Evolutionary conservation across 169 alveolate genomes (phyloP).

Genomic region (Cryptosporidium andersoni): DNA sequence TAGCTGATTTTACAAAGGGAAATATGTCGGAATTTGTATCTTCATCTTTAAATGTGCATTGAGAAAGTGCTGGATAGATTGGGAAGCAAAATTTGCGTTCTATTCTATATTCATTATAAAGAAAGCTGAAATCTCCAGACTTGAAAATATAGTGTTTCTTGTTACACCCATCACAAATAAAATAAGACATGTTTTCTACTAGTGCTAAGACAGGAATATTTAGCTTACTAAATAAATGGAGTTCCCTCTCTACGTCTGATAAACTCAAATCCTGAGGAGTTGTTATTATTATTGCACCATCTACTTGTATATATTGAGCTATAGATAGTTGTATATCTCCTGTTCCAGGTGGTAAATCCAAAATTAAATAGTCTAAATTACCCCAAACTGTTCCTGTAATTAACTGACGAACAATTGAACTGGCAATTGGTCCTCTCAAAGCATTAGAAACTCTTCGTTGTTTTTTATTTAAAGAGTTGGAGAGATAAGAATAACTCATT

Average conservation of each 20-base stretch:
- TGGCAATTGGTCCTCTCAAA: constrained; percentile 95
- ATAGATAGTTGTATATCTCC: constrained; percentile 97
- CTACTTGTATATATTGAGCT: constrained; percentile 88
- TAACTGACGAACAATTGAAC: constrained; percentile 90
- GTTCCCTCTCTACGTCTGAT: constrained; percentile 93
- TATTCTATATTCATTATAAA: constrained; percentile 82
- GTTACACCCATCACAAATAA: constrained; percentile 88
- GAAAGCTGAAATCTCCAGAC: constrained; percentile 81
- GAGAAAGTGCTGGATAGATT: constrained; percentile 79
- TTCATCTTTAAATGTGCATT: constrained; percentile 72
- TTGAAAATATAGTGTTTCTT: constrained; percentile 88
- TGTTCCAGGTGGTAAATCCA: constrained; percentile 99
- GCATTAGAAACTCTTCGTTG: constrained; percentile 72
- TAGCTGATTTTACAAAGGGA: constrained; percentile 85
- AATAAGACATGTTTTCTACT: constrained; percentile 96
- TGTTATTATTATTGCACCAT: constrained; percentile 93
- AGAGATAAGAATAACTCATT: constrained; percentile 82
- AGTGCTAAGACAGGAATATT: constrained; percentile 91
- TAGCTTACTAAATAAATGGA: constrained; percentile 90
- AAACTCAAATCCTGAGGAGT: constrained; percentile 92
- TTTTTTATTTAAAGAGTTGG: constrained; percentile 39
- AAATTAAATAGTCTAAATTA: constrained; percentile 94
- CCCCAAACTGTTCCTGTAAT: constrained; percentile 95
- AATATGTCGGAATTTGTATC: constrained; percentile 80
- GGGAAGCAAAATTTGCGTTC: constrained; percentile 84